Conservation (phyloP, 495 filamentous ascomycete genomes). For the Penicillium pancosmium region DNA sequence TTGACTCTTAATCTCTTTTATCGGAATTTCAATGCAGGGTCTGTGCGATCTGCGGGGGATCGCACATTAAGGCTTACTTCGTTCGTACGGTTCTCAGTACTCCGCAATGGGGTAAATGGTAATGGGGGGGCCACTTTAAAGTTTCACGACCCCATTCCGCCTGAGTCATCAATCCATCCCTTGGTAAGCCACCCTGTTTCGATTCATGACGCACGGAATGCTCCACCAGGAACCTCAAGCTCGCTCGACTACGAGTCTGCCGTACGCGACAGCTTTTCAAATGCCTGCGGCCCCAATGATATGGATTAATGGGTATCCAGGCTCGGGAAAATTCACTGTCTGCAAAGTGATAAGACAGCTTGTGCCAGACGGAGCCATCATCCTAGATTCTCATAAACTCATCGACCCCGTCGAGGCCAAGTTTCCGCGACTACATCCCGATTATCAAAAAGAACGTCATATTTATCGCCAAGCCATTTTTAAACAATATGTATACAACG, state of each 20-base stretch:
- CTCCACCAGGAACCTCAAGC: background rate
- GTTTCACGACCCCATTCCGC: background rate
- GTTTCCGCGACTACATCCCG: conserved; percentile 1
- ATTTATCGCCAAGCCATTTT: background rate
- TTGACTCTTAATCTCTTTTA: too few relatives aligned
- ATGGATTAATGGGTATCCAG: conserved; percentile 4
- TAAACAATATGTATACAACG: background rate
- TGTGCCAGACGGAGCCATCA: background rate
- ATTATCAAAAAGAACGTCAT: conserved; percentile 2
- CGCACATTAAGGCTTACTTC: too few relatives aligned
- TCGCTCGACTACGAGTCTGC: background rate
- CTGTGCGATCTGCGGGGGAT: too few relatives aligned
- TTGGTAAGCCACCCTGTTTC: background rate
- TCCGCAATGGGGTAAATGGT: background rate
- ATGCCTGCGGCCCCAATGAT: background rate
- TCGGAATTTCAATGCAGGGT: too few relatives aligned
- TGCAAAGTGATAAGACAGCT: background rate
- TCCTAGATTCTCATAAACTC: background rate
- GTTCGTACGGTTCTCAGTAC: background rate
- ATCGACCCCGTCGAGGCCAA: conserved; percentile 3
- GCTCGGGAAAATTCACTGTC: background rate
- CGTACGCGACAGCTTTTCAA: background rate
- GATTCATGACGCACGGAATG: background rate
- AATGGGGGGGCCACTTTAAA: background rate
- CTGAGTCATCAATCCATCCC: conserved; percentile 3